phyloP scores from a whole-genome alignment of 1,139 yeast species.

The Blastobotrys ciferrii region DNA sequence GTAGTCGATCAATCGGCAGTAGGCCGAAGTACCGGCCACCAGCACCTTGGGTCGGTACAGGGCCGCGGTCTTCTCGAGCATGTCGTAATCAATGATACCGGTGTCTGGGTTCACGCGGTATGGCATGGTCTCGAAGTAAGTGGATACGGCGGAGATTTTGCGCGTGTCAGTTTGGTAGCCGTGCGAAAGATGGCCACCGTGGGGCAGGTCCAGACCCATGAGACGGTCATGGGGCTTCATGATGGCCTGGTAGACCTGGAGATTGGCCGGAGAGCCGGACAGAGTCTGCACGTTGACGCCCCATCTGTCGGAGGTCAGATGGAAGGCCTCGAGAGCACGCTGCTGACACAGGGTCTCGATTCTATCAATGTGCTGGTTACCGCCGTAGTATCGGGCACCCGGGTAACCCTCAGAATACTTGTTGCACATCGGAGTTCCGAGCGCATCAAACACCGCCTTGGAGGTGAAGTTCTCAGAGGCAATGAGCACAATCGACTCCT shows the following conservation, averaged over 20 bases:
- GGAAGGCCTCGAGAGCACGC: conserved; percentile 86
- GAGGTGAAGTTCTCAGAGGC: conserved; percentile 96
- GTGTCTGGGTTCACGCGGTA: conserved; percentile 82
- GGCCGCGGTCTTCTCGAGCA: conserved; percentile 75
- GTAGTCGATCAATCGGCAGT: conserved; percentile 88
- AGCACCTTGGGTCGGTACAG: conserved; percentile 91
- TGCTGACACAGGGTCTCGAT: conserved; percentile 87
- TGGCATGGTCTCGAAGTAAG: conserved; percentile 96
- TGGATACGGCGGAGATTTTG: conserved; percentile 86
- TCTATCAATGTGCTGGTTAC: conserved; percentile 89
- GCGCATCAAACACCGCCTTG: conserved; percentile 86
- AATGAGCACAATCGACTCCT: conserved; percentile 83
- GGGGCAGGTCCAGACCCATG: conserved; percentile 96
- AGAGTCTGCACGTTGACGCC: conserved; percentile 95
- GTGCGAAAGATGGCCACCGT: conserved; percentile 95
- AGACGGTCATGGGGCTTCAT: conserved; percentile 88
- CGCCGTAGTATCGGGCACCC: conserved; percentile 96
- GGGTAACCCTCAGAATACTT: conserved; percentile 99
- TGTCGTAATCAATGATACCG: conserved; percentile 89
- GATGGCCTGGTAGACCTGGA: conserved; percentile 90
- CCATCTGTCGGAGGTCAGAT: conserved; percentile 75
- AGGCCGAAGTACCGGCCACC: conserved; percentile 96
- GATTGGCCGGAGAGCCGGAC: conserved; percentile 94
- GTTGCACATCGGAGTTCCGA: conserved; percentile 96
- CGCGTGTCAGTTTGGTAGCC: conserved; percentile 90